These are phyloP conservation scores for Penicillium sp. DNA, from an alignment of 2,329 filamentous ascomycete species.

Conservation along the genomic window DNA sequence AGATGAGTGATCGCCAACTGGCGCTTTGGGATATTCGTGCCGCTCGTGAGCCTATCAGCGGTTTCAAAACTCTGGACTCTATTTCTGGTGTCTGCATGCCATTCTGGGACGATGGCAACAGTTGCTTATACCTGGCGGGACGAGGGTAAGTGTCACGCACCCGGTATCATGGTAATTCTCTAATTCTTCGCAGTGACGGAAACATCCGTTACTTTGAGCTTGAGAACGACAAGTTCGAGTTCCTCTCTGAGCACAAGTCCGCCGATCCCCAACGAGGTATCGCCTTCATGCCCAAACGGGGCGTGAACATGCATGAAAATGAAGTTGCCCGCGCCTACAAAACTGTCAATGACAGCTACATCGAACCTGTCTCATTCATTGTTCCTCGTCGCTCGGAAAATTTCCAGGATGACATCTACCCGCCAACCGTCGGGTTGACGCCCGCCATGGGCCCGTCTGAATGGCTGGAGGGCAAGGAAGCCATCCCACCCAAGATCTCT, in stretches of 20 bases:
- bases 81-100: conserved; percentile 99
- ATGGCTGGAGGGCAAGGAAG: conserved; percentile 82
- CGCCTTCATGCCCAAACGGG: conserved; percentile 89
- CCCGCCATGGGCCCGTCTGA: conserved; percentile 73
- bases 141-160: conserved; percentile 65
- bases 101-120: conserved; percentile 97
- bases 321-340: conserved; percentile 95
- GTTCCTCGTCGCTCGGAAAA: conserved; percentile 88
- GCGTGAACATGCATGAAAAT: conserved; percentile 94
- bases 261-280: conserved; percentile 87
- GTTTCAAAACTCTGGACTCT: conserved; percentile 84
- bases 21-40: conserved; percentile 90
- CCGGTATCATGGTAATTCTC: neutral
- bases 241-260: conserved; percentile 96
- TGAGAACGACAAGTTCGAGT: conserved; percentile 98
- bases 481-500: conserved; percentile 82
- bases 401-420: conserved; percentile 96
- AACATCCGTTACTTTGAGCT: conserved; percentile 99
- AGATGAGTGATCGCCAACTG: conserved; percentile 95
- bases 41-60: conserved; percentile 72
- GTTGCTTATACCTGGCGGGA: conserved; percentile 91
- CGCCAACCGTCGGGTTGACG: conserved; percentile 72
- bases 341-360: conserved; percentile 88
- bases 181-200: conserved; percentile 61
- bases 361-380: conserved; percentile 96